Evolutionary conservation across 768 basidiomycete genomes (phyloP).

Genomic region (Serendipita vermifera): DNA sequence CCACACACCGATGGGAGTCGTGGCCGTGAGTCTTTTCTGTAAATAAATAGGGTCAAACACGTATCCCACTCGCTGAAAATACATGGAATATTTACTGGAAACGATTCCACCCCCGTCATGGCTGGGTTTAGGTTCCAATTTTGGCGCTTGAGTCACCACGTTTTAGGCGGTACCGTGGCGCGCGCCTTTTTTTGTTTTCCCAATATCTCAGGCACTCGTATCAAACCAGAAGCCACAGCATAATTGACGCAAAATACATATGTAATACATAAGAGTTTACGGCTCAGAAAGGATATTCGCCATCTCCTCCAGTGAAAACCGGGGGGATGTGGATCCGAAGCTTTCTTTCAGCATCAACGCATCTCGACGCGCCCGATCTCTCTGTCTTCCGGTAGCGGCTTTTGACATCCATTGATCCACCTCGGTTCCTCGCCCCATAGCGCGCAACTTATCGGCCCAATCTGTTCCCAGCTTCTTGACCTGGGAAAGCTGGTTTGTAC

Average conservation of each 20-base stretch:
- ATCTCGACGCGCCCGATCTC: no score
- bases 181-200: not conserved
- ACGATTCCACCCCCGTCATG: not conserved
- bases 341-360: no score
- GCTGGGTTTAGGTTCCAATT: no score
- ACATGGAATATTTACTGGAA: constrained; percentile 6
- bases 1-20: constrained; percentile 2
- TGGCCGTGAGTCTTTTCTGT: constrained; percentile 2
- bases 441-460: not conserved
- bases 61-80: not conserved
- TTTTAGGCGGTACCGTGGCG: not conserved
- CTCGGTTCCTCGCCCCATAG: not conserved
- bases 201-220: not conserved
- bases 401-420: no score
- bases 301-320: no score
- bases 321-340: no score
- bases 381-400: no score
- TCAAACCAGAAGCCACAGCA: constrained; percentile 1
- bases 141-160: not conserved
- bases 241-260: not conserved
- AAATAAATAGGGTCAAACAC: not conserved
- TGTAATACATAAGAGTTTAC: not conserved
- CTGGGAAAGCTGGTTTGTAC: constrained; percentile 55
- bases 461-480: constrained; percentile 39
- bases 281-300: no score